phyloP scores from a whole-genome alignment of 2,329 filamentous ascomycete genomes.

The Cucurbitaria berberidis region DNA sequence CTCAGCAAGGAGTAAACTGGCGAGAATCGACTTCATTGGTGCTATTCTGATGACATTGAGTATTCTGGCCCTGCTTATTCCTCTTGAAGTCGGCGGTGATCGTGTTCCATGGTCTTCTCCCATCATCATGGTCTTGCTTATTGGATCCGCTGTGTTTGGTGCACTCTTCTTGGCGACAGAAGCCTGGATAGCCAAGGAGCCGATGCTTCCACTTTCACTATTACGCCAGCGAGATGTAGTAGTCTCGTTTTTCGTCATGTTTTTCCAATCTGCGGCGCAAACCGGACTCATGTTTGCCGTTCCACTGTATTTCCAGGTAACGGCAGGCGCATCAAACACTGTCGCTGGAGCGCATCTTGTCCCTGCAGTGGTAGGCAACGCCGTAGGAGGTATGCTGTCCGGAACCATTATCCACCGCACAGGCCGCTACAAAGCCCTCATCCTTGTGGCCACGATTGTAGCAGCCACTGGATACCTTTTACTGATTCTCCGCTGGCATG shows the following conservation, averaged over 20 bases:
- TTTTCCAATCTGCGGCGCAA: constrained; percentile 64
- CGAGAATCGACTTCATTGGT: constrained; percentile 66
- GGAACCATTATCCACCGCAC: constrained; percentile 49
- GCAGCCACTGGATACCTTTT: constrained; percentile 29
- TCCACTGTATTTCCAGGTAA: constrained; percentile 73
- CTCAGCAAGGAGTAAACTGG: constrained; percentile 41
- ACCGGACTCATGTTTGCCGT: constrained; percentile 69
- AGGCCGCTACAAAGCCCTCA: constrained; percentile 35
- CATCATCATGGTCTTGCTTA: constrained; percentile 43
- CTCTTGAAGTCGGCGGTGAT: constrained; percentile 58
- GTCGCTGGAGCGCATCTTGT: constrained; percentile 67
- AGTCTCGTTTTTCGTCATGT: constrained; percentile 59
- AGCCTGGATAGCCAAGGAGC: constrained; percentile 57
- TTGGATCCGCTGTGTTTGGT: constrained; percentile 32
- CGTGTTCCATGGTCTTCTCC: constrained; percentile 48
- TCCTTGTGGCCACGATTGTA: constrained; percentile 22
- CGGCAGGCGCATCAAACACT: constrained; percentile 63
- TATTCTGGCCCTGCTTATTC: constrained; percentile 54
- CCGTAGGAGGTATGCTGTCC: constrained; percentile 66
- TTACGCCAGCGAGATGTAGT: constrained; percentile 60
- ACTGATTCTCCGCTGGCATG: constrained; percentile 37
- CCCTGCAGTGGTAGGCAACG: constrained; percentile 71
- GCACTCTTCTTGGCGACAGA: constrained; percentile 46
- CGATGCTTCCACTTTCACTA: constrained; percentile 64
- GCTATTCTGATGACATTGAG: constrained; percentile 54